A percentile compares a stretch with the other conserved stretches of the same genome.
phyloP scores from a whole-genome alignment of 768 basidiomycete species.

The Mycena filopes region DNA sequence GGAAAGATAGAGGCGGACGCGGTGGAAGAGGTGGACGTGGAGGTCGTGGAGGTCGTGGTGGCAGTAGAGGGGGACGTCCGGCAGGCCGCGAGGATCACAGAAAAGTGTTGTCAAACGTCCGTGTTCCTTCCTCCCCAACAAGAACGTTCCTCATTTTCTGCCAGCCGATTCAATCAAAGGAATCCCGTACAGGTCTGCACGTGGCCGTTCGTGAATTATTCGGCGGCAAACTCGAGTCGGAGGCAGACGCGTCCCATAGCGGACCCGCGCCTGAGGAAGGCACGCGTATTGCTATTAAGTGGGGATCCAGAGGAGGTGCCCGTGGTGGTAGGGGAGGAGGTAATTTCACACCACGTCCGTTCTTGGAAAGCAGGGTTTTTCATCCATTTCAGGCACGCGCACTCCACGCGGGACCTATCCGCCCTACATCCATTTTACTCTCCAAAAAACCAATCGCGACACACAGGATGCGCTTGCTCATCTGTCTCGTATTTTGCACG shows the following conservation, averaged over 20 bases:
- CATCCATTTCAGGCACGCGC: slow-evolving; percentile 49
- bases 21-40: slow-evolving; percentile 53
- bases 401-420: slow-evolving; percentile 74
- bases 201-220: slow-evolving; percentile 84
- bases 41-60: slow-evolving; percentile 55
- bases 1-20: slow-evolving; percentile 54
- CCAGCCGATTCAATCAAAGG: slow-evolving; percentile 87
- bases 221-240: slow-evolving; percentile 84
- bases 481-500: slow-evolving; percentile 81
- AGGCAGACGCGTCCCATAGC: slow-evolving; percentile 67
- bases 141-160: slow-evolving; percentile 32
- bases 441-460: slow-evolving; percentile 98
- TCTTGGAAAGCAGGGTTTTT: slow-evolving; percentile 1
- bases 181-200: slow-evolving; percentile 84
- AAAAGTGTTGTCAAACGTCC: slow-evolving; percentile 84
- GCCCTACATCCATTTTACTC: slow-evolving; percentile 94
- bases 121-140: slow-evolving; percentile 48
- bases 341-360: neutral
- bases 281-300: slow-evolving; percentile 83
- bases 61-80: slow-evolving; percentile 51
- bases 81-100: slow-evolving; percentile 69
- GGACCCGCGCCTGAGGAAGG: slow-evolving; percentile 66
- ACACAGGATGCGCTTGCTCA: slow-evolving; percentile 93
- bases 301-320: slow-evolving; percentile 62
- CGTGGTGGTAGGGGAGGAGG: slow-evolving; percentile 61